These are phyloP conservation scores for Blastomyces gilchristii DNA, from an alignment of 2,329 filamentous ascomycete genomes.

Conservation along the genomic window DNA sequence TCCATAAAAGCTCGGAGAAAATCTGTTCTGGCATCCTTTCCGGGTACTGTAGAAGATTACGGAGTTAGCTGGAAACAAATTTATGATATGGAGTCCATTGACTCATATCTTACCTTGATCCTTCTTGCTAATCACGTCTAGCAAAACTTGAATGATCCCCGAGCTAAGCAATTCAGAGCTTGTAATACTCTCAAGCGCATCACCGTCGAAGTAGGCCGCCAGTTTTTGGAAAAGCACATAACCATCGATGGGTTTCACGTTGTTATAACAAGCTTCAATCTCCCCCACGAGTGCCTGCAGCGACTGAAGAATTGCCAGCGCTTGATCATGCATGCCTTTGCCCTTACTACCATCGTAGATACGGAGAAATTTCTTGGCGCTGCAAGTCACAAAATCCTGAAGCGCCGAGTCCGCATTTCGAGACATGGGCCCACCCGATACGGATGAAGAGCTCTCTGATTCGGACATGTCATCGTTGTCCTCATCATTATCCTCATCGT, in stretches of 20 bases:
- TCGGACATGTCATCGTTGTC: constrained; percentile 49
- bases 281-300: constrained; percentile 62
- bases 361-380: constrained; percentile 75
- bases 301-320: constrained; percentile 61
- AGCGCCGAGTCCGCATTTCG: constrained; percentile 41
- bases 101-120: constrained; percentile 36
- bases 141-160: constrained; percentile 71
- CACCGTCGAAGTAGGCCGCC: constrained; percentile 75
- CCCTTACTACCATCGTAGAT: constrained; percentile 69
- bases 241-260: constrained; percentile 39
- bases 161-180: constrained; percentile 90
- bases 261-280: constrained; percentile 60
- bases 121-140: constrained; percentile 66
- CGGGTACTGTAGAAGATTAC: background rate
- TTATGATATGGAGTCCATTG: constrained; percentile 4
- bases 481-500: constrained; percentile 35
- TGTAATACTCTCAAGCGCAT: constrained; percentile 84
- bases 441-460: constrained; percentile 56
- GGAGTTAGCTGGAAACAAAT: constrained; percentile 5
- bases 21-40: constrained; percentile 56
- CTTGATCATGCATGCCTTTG: constrained; percentile 66
- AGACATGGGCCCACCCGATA: constrained; percentile 32
- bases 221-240: constrained; percentile 61
- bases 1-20: constrained; percentile 94
- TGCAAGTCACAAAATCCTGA: constrained; percentile 61